Percentiles rank a stretch among this genome's conserved stretches.
Evolutionary conservation across 129 eudicot genomes (phyloP).

Genomic region (Ambrosia artemisiifolia): DNA sequence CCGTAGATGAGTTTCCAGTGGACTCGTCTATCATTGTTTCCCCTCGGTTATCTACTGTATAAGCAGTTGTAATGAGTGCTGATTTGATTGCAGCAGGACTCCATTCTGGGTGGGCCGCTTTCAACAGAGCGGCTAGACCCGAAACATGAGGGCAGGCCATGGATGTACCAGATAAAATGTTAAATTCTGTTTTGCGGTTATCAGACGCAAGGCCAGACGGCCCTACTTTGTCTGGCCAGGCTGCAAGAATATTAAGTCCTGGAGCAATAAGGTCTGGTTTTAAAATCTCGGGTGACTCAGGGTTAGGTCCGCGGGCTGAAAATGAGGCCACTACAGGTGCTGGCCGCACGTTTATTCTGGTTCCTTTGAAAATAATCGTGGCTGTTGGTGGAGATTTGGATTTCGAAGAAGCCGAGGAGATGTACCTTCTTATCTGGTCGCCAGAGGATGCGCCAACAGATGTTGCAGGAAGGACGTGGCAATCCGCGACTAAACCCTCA

Average conservation of each 20-base stretch:
- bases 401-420: slow-evolving; percentile 34
- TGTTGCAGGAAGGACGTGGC: slow-evolving; percentile 83
- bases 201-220: slow-evolving; percentile 80
- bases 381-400: slow-evolving; percentile 50
- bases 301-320: slow-evolving; percentile 94
- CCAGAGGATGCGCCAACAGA: slow-evolving; percentile 74
- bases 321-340: slow-evolving; percentile 94
- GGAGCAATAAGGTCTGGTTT: slow-evolving; percentile 96
- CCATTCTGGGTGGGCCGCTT: slow-evolving; percentile 96
- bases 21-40: slow-evolving; percentile 75
- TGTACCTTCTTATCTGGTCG: slow-evolving; percentile 67
- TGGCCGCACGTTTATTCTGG: slow-evolving; percentile 62
- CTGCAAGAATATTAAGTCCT: slow-evolving; percentile 84
- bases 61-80: slow-evolving; percentile 80
- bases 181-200: slow-evolving; percentile 66
- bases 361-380: slow-evolving; percentile 69
- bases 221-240: slow-evolving; percentile 85
- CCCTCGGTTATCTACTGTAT: slow-evolving; percentile 57
- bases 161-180: slow-evolving; percentile 85
- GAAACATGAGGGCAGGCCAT: slow-evolving; percentile 99
- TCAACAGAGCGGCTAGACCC: slow-evolving; percentile 73
- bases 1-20: slow-evolving; percentile 72
- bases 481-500: slow-evolving; percentile 91
- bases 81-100: slow-evolving; percentile 89
- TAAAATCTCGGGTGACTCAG: slow-evolving; percentile 74